Evolutionary conservation across 495 filamentous ascomycete species (phyloP), one percentile per base, ranked within the genome.

Genomic region (Polyplosphaeria fusca): DNA sequence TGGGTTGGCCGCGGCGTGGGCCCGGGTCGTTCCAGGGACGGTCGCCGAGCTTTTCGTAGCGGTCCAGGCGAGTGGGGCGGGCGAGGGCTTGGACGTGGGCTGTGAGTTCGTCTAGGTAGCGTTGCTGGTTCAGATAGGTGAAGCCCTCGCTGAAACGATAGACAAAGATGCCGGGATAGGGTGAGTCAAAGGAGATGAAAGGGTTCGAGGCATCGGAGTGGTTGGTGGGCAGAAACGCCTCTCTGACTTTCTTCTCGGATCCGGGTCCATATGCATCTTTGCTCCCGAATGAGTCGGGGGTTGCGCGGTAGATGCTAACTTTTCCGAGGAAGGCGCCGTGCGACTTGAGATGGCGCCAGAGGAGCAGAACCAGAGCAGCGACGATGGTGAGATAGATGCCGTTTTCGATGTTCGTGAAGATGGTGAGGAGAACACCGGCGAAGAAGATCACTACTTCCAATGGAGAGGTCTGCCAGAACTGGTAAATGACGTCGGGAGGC

Each of bases 21-120:
- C 89, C 92, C 0, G 93, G 87, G 66, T 97, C 87, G 68, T 96
- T 96, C 93, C 93, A 98, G 2, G 94, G 91, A 3, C 94, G 82
- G 67, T 98, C 93, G 22, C 93, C 93, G 1, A 75, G 78, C 11
- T 78, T 80, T 0, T 69, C 67, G 61, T 82, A 90, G 1, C 75
- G 66, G 32, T 81, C 64, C 0, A 79, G 77, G 68, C 86, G 87
- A 0, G 89, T 95, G 12, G 85, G 82, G 5, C 89, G 84, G 1
- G 92, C 93, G 45, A 79, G 64, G 18, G 78, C 69, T 71, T 91
- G 88, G 53, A 96, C 87, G 63, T 80, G 79, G 9, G 74, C 66
- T 14, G 86, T 81, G 59, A 98, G 80, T 59, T 83, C 77, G 65
- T 96, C 91, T 35, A 94, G 82, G 69, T 95, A 94, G 72, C 92